phyloP scores from a whole-genome alignment of 495 filamentous ascomycete genomes.

The Aspergillus saccharolyticus region DNA sequence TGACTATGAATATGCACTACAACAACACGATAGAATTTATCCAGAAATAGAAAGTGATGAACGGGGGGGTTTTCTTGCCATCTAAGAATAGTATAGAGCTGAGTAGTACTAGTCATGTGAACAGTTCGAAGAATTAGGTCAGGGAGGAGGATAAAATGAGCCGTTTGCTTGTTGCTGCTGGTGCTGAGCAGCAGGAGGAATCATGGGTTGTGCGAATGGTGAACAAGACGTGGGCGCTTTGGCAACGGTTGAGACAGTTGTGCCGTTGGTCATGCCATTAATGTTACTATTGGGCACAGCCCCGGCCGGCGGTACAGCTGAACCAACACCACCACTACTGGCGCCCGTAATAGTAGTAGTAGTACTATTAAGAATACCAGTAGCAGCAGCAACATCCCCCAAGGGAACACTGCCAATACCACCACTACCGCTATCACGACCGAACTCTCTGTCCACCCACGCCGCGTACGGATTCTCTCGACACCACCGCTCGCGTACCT shows the following conservation, averaged over 20 bases:
- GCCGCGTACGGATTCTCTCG: conserved; percentile 49
- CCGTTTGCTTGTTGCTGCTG: neutral
- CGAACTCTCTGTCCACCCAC: conserved; percentile 16
- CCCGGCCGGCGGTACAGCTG: neutral
- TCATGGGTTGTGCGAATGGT: neutral
- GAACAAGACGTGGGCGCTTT: neutral
- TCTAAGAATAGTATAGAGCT: neutral
- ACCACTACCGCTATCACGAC: no score
- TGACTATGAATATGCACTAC: neutral
- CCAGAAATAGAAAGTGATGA: neutral
- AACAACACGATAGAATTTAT: neutral
- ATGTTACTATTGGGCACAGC: neutral
- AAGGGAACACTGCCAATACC: no score
- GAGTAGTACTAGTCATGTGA: neutral
- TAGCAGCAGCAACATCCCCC: neutral
- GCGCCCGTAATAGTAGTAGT: no score
- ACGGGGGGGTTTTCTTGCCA: neutral
- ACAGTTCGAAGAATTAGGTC: no score
- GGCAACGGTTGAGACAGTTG: neutral
- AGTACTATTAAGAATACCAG: no score
- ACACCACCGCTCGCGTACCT: conserved; percentile 60
- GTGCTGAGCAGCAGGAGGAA: neutral
- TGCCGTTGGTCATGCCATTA: neutral
- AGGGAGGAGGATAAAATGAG: neutral
- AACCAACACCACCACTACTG: neutral